Evolutionary conservation across 2,329 filamentous ascomycete genomes (phyloP).

Genomic region (Graphiopsis chlorocephala): DNA sequence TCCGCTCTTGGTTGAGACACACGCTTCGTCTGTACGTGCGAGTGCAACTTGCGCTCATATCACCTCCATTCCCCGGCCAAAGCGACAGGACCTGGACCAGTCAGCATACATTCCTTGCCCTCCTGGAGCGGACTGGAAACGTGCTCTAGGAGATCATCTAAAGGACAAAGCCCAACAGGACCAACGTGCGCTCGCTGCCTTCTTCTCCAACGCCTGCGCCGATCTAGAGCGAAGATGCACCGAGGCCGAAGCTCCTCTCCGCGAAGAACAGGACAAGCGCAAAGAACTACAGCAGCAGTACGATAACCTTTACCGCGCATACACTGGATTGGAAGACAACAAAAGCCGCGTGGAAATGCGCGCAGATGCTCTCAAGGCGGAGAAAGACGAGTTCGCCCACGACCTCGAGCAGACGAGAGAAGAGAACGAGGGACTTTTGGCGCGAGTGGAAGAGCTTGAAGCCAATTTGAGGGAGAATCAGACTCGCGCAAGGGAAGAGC

Average conservation of each 20-base stretch:
- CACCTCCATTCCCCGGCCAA: background rate
- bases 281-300: slow-evolving; percentile 36
- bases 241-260: slow-evolving; percentile 54
- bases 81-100: background rate
- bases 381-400: slow-evolving; percentile 38
- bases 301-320: slow-evolving; percentile 35
- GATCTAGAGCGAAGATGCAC: slow-evolving; percentile 57
- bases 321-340: slow-evolving; percentile 38
- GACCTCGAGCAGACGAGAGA: slow-evolving; percentile 40
- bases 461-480: slow-evolving; percentile 36
- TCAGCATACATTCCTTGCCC: background rate
- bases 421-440: slow-evolving; percentile 42
- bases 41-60: background rate
- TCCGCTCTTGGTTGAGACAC: slow-evolving; percentile 4
- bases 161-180: slow-evolving; percentile 42
- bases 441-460: slow-evolving; percentile 40
- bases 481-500: slow-evolving; percentile 34
- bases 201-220: slow-evolving; percentile 53
- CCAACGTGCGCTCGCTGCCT: slow-evolving; percentile 47
- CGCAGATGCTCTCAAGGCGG: slow-evolving; percentile 40
- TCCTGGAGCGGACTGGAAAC: slow-evolving; percentile 46
- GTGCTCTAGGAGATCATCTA: slow-evolving; percentile 46
- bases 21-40: background rate
- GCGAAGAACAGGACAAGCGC: slow-evolving; percentile 41
- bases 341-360: slow-evolving; percentile 36